These are phyloP conservation scores for Vanderwaltozyma yarrowii DNA, from an alignment of 805 yeast species.

Conservation along the genomic window DNA sequence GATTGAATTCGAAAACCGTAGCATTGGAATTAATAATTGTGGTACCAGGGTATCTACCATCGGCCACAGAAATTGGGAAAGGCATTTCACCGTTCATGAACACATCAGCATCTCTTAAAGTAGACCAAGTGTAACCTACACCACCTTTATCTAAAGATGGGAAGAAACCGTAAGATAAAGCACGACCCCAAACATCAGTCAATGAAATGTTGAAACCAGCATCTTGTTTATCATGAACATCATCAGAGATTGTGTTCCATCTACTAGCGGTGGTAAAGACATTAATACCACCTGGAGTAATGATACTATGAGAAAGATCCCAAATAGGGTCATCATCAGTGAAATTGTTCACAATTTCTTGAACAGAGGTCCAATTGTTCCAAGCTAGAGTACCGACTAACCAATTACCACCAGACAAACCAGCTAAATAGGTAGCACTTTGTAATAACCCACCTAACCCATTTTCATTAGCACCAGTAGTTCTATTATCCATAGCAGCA, in stretches of 20 bases:
- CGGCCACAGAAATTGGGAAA: constrained; percentile 58
- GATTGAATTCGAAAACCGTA: constrained; percentile 55
- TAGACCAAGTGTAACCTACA: constrained; percentile 50
- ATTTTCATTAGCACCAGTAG: constrained; percentile 41
- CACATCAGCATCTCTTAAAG: constrained; percentile 50
- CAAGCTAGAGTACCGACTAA: constrained; percentile 56
- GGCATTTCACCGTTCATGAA: constrained; percentile 60
- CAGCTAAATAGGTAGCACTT: constrained; percentile 60
- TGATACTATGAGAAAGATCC: constrained; percentile 56
- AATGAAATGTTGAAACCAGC: constrained; percentile 62
- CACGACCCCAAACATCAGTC: constrained; percentile 77
- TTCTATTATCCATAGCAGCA: constrained; percentile 73
- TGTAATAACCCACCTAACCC: constrained; percentile 71
- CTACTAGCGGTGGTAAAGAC: constrained; percentile 41
- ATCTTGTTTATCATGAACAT: constrained; percentile 40
- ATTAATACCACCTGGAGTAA: constrained; percentile 56
- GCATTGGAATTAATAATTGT: constrained; percentile 52
- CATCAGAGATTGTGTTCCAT: constrained; percentile 46
- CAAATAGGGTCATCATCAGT: constrained; percentile 39
- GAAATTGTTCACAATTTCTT: constrained; percentile 38
- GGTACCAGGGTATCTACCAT: constrained; percentile 57
- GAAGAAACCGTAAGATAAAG: constrained; percentile 65
- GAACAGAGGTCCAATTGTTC: constrained; percentile 67
- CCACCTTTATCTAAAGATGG: constrained; percentile 50
- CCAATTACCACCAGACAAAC: constrained; percentile 85